A percentile compares a stretch with the other conserved stretches of the same genome.
Conservation (phyloP, 352 stramenopile genomes). For the Lagenidium giganteum region DNA sequence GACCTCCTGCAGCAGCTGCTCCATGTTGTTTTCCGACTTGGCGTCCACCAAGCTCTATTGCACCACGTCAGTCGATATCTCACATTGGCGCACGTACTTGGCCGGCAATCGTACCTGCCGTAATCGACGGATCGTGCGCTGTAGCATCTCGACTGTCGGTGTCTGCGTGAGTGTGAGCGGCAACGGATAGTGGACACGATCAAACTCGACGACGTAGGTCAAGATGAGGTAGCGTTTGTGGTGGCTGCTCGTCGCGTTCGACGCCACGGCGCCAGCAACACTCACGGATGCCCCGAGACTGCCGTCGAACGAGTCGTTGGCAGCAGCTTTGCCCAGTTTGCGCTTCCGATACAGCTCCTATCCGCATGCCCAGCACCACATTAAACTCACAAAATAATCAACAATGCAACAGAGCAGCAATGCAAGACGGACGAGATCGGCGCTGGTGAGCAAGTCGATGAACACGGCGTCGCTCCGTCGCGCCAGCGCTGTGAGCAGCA, state of each 20-base stretch:
- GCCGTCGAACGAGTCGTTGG: constrained; percentile 14
- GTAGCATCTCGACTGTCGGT: constrained; percentile 61
- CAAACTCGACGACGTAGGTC: constrained; percentile 92
- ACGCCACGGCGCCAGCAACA: background rate
- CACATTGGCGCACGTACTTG: too few species aligned
- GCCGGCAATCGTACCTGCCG: constrained; percentile 39
- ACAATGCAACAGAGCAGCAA: background rate
- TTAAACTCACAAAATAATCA: background rate
- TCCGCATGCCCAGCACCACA: background rate
- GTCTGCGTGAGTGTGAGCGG: constrained; percentile 70
- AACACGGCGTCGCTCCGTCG: constrained; percentile 82
- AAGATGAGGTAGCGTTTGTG: constrained; percentile 91
- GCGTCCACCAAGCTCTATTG: constrained; percentile 8
- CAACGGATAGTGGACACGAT: constrained; percentile 92
- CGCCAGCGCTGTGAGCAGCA: constrained; percentile 83
- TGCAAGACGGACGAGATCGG: constrained; percentile 52
- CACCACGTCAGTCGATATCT: too few species aligned
- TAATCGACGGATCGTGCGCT: constrained; percentile 76
- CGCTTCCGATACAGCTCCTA: constrained; percentile 74
- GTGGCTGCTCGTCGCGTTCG: background rate
- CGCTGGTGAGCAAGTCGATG: constrained; percentile 88
- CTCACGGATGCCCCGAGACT: too few species aligned
- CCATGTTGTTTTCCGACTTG: constrained; percentile 11
- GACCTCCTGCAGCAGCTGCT: constrained; percentile 33
- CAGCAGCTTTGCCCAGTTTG: constrained; percentile 36